These are phyloP conservation scores for Aegle marmelos DNA, from an alignment of 345 rosid genomes.

Conservation along the genomic window DNA sequence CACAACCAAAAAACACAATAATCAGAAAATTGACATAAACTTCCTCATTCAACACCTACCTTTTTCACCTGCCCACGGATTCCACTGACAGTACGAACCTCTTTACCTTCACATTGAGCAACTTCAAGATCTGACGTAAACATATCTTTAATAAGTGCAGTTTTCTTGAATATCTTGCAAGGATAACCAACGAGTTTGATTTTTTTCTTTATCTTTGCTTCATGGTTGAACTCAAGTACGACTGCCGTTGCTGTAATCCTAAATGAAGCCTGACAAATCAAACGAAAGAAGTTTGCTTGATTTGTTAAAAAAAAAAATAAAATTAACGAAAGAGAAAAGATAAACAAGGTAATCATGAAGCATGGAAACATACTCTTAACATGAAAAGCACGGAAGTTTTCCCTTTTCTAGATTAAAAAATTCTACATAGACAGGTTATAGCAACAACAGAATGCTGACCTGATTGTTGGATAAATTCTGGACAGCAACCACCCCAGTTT, in stretches of 20 bases:
- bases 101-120: slow-evolving; percentile 85
- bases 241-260: slow-evolving; percentile 82
- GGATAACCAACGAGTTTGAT: slow-evolving; percentile 88
- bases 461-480: slow-evolving; percentile 75
- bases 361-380: neutral
- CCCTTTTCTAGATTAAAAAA: slow-evolving; percentile 13
- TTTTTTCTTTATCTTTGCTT: slow-evolving; percentile 71
- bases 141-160: slow-evolving; percentile 84
- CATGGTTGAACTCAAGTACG: slow-evolving; percentile 82
- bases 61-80: slow-evolving; percentile 92
- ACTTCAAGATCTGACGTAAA: slow-evolving; percentile 95
- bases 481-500: slow-evolving; percentile 84
- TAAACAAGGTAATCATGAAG: neutral
- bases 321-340: neutral
- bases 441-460: slow-evolving; percentile 36
- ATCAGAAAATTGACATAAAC: neutral
- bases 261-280: slow-evolving; percentile 60
- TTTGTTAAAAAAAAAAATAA: neutral
- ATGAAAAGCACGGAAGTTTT: slow-evolving; percentile 1
- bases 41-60: slow-evolving; percentile 34
- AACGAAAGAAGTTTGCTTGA: slow-evolving; percentile 20
- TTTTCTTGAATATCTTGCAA: slow-evolving; percentile 84
- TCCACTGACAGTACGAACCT: slow-evolving; percentile 87
- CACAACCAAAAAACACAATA: neutral
- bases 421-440: slow-evolving; percentile 1